phyloP scores from a whole-genome alignment of 371 early-diverging fungal species.

The Circinella umbellata region DNA sequence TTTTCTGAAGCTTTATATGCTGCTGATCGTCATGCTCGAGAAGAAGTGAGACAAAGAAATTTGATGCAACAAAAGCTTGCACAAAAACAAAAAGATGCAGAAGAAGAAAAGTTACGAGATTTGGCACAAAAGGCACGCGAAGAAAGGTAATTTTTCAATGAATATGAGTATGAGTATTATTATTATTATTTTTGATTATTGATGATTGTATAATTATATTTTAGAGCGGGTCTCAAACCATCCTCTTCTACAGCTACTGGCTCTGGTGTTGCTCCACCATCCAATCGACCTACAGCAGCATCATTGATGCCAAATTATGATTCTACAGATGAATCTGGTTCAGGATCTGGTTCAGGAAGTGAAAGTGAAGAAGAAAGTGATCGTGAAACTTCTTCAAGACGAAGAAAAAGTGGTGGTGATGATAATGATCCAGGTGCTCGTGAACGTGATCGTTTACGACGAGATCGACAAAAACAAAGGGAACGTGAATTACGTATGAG shows the following conservation, averaged over 20 bases:
- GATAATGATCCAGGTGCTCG: slow-evolving; percentile 61
- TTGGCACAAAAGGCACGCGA: slow-evolving; percentile 95
- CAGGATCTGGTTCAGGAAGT: slow-evolving; percentile 34
- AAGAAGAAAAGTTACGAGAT: slow-evolving; percentile 88
- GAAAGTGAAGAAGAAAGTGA: slow-evolving; percentile 19
- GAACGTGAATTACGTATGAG: slow-evolving; percentile 89
- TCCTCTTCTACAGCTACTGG: slow-evolving; percentile 11
- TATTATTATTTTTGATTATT: background rate
- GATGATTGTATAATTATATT: background rate
- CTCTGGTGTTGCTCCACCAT: slow-evolving; percentile 17
- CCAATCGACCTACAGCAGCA: slow-evolving; percentile 49
- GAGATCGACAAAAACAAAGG: slow-evolving; percentile 82
- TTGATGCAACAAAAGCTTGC: slow-evolving; percentile 92
- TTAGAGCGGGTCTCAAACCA: slow-evolving; percentile 49
- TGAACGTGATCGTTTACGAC: slow-evolving; percentile 90
- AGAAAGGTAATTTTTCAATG: slow-evolving; percentile 51
- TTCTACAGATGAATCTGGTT: slow-evolving; percentile 52
- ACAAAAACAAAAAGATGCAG: slow-evolving; percentile 91
- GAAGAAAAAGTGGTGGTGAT: slow-evolving; percentile 20
- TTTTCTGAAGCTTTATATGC: slow-evolving; percentile 93
- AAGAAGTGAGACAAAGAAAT: slow-evolving; percentile 89
- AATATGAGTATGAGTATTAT: too few species aligned
- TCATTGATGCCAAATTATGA: slow-evolving; percentile 53
- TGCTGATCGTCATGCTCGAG: slow-evolving; percentile 94
- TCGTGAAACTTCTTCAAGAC: slow-evolving; percentile 25